phyloP scores from a whole-genome alignment of 352 stramenopile species.

The Plasmopara viticola region DNA sequence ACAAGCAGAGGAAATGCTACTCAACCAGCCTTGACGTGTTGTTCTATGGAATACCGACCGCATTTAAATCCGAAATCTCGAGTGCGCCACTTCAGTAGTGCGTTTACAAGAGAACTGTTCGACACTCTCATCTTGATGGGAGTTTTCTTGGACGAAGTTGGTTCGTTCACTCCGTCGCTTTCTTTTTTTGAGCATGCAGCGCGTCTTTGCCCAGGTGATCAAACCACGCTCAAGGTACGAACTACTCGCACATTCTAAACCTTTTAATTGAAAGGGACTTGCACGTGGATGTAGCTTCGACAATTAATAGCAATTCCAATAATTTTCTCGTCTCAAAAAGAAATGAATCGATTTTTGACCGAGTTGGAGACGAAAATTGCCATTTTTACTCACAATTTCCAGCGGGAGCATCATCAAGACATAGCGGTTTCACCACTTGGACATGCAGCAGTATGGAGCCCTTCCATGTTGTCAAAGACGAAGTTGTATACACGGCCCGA shows the following conservation, averaged over 20 bases:
- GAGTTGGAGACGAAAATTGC: constrained; percentile 10
- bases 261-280: background rate
- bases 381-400: constrained; percentile 1
- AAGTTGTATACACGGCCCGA: constrained; percentile 20
- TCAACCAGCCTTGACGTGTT: constrained; percentile 3
- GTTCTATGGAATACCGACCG: background rate
- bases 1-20: constrained; percentile 7
- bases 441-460: background rate
- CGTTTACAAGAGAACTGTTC: constrained; percentile 42
- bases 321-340: constrained; percentile 22
- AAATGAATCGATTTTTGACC: constrained; percentile 19
- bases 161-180: constrained; percentile 39
- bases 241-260: background rate
- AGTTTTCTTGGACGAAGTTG: constrained; percentile 59
- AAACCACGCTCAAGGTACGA: constrained; percentile 32
- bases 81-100: constrained; percentile 25
- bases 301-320: constrained; percentile 24
- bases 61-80: background rate
- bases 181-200: constrained; percentile 33
- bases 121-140: constrained; percentile 45
- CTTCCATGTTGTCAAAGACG: background rate
- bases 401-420: constrained; percentile 7
- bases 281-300: constrained; percentile 14
- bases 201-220: constrained; percentile 30
- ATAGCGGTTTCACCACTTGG: constrained; percentile 15